These are phyloP conservation scores for barrel medic (Medicago truncatula) DNA, from an alignment of 306 rosid genomes.

Conservation along the genomic window DNA sequence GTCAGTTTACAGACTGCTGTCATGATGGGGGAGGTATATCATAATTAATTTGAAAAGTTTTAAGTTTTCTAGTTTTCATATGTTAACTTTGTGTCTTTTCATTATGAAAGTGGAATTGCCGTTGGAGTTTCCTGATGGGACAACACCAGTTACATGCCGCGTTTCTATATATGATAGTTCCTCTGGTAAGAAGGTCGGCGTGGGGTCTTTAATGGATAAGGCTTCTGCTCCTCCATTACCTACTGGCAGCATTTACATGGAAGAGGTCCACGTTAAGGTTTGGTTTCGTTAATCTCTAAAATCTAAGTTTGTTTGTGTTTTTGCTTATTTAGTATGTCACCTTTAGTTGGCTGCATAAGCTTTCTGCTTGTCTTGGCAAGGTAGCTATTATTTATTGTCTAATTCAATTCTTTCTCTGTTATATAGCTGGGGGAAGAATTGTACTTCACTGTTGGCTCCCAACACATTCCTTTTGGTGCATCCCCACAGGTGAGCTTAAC, in stretches of 20 bases:
- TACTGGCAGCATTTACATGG: constrained; percentile 89
- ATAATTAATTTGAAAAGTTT: constrained; percentile 25
- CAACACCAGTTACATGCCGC: constrained; percentile 97
- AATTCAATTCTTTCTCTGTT: constrained; percentile 41
- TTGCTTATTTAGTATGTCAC: constrained; percentile 28
- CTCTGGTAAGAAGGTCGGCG: constrained; percentile 87
- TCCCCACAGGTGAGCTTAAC: constrained; percentile 85
- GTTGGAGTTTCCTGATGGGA: constrained; percentile 98
- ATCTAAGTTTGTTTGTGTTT: constrained; percentile 24
- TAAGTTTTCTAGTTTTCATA: constrained; percentile 39
- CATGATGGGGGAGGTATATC: constrained; percentile 83
- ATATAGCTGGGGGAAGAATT: constrained; percentile 90
- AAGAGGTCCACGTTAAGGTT: constrained; percentile 98
- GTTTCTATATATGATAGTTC: constrained; percentile 94
- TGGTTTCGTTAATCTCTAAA: constrained; percentile 38
- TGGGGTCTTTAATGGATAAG: constrained; percentile 90
- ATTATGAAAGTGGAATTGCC: constrained; percentile 76
- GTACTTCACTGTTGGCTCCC: constrained; percentile 80
- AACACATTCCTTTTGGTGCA: constrained; percentile 91
- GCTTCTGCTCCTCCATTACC: constrained; percentile 93
- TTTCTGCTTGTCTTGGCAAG: constrained; percentile 25
- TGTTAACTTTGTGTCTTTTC: constrained; percentile 35
- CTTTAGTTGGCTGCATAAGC: constrained; percentile 13
- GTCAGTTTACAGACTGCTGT: constrained; percentile 86
- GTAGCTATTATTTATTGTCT: constrained; percentile 29